Evolutionary conservation across 352 stramenopile genomes (phyloP).

Genomic region (Globisporangium acanthophoron): DNA sequence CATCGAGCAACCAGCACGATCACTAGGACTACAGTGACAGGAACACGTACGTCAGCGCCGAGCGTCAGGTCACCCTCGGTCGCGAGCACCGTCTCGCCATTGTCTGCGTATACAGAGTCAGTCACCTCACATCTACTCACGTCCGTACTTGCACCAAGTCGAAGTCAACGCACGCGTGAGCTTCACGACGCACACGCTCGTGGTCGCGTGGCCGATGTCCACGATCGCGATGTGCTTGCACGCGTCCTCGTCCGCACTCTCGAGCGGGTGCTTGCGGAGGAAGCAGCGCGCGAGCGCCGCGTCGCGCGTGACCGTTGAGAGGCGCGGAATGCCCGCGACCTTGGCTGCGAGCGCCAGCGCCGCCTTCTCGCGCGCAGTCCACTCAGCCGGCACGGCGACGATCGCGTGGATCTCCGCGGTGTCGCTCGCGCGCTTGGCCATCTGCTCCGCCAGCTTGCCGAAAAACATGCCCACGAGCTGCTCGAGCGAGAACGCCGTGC

Average conservation of each 20-base stretch:
- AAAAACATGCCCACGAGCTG: conserved; percentile 78
- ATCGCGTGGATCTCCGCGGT: conserved; percentile 48
- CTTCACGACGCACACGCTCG: conserved; percentile 64
- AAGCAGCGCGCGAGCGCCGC: conserved; percentile 58
- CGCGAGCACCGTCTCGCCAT: conserved; percentile 50
- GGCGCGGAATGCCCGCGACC: conserved; percentile 54
- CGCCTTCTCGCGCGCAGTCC: conserved; percentile 41
- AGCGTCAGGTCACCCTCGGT: conserved; percentile 48
- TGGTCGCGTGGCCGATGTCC: conserved; percentile 84
- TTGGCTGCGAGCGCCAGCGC: conserved; percentile 42
- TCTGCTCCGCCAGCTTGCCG: conserved; percentile 63
- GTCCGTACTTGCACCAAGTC: neutral
- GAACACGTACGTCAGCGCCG: conserved; percentile 40
- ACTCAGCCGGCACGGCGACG: conserved; percentile 62
- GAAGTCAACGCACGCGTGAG: conserved; percentile 31
- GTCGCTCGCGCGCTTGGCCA: conserved; percentile 33
- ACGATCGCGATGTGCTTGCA: conserved; percentile 80
- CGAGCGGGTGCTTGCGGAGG: conserved; percentile 76
- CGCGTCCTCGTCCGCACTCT: conserved; percentile 13
- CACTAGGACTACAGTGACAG: neutral
- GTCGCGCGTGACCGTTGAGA: conserved; percentile 48
- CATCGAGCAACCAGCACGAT: neutral
- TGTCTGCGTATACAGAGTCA: conserved; percentile 12
- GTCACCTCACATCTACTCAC: neutral
- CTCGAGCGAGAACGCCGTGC: conserved; percentile 53